phyloP scores from a whole-genome alignment of 768 basidiomycete species.

The Auricularia heimuer region DNA sequence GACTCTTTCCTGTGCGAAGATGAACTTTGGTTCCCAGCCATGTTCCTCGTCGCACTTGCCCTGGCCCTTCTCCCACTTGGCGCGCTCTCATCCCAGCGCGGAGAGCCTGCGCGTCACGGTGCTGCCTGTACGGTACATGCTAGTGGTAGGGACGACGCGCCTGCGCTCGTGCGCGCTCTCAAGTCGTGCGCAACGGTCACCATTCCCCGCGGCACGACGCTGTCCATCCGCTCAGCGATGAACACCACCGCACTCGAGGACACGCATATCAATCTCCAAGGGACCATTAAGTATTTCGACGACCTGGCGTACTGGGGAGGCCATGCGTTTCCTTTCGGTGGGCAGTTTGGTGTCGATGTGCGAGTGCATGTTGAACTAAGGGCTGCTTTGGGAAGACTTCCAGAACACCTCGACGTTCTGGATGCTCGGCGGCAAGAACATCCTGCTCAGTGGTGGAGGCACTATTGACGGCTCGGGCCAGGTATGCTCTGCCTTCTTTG shows the following conservation, averaged over 20 bases:
- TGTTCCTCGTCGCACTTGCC: too few relatives aligned
- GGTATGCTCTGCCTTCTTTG: constrained; percentile 20
- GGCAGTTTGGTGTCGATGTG: not conserved
- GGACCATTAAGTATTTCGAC: constrained; percentile 40
- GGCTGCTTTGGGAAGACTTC: not conserved
- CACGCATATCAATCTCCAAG: constrained; percentile 43
- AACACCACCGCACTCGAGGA: constrained; percentile 44
- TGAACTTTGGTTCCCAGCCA: too few relatives aligned
- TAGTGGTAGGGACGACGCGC: constrained; percentile 42
- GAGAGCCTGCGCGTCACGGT: too few relatives aligned
- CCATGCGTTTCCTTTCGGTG: not conserved
- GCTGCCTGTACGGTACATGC: constrained; percentile 32
- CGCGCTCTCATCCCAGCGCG: too few relatives aligned
- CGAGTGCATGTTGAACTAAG: not conserved
- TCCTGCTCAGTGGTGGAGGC: constrained; percentile 46
- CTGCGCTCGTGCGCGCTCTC: constrained; percentile 36
- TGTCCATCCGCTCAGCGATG: constrained; percentile 40
- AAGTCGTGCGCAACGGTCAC: constrained; percentile 25
- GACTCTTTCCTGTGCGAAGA: too few relatives aligned
- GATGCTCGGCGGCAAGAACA: constrained; percentile 42
- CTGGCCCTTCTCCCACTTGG: too few relatives aligned
- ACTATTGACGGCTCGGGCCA: constrained; percentile 58
- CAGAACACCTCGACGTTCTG: constrained; percentile 29
- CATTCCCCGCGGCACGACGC: constrained; percentile 36
- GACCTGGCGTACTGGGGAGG: constrained; percentile 40